Evolutionary conservation across 768 basidiomycete species (phyloP).

Genomic region (Naematelia aurantialba): DNA sequence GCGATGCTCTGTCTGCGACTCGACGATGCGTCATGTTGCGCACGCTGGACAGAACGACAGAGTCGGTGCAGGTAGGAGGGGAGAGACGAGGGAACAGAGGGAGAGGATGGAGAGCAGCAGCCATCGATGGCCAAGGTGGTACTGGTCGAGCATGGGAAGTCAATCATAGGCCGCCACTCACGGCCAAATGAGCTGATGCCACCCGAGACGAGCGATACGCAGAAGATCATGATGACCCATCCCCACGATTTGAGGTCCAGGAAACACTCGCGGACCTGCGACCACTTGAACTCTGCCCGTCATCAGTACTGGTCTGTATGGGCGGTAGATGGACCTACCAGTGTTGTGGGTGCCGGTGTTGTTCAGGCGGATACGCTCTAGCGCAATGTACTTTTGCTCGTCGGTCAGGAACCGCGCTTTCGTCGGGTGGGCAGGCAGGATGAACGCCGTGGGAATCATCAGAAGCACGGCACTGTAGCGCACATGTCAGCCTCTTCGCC

Average conservation of each 20-base stretch:
- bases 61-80: no score
- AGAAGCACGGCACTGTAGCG: constrained; percentile 15
- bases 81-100: no score
- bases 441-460: constrained; percentile 27
- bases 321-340: background rate
- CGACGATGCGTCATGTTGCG: no score
- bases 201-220: constrained; percentile 38
- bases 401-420: constrained; percentile 24
- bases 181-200: constrained; percentile 54
- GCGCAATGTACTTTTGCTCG: constrained; percentile 45
- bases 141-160: background rate
- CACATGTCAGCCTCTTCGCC: no score
- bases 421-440: constrained; percentile 47
- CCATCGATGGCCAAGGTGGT: no score
- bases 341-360: constrained; percentile 30
- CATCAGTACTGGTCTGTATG: background rate
- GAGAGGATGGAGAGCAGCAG: no score
- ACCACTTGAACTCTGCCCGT: constrained; percentile 23
- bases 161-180: constrained; percentile 1
- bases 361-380: constrained; percentile 21
- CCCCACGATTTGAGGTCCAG: constrained; percentile 54
- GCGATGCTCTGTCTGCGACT: no score
- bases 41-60: no score
- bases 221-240: constrained; percentile 50
- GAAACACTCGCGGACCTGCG: constrained; percentile 30